These are phyloP conservation scores for Galerina sulciceps DNA, from an alignment of 768 basidiomycete species.

Conservation along the genomic window DNA sequence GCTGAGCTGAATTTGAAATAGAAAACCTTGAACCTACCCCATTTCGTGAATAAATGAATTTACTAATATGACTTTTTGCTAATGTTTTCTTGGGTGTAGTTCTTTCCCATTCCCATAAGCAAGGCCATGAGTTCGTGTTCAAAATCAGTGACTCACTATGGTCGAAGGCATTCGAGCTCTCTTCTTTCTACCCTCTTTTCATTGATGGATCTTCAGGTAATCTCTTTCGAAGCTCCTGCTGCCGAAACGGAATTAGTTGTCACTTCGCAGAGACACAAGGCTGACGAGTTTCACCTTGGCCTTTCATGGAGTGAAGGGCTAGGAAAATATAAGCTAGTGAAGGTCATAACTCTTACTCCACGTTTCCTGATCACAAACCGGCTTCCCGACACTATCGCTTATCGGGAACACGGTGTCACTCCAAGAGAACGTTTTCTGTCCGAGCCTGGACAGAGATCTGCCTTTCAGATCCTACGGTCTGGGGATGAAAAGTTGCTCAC, in stretches of 20 bases:
- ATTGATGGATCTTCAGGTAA: conserved; percentile 46
- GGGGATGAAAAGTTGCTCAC: conserved; percentile 79
- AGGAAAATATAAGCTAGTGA: conserved; percentile 97
- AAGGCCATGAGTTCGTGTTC: conserved; percentile 84
- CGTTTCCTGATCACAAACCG: conserved; percentile 91
- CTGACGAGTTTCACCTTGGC: conserved; percentile 79
- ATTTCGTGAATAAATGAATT: conserved; percentile 66
- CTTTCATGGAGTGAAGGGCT: conserved; percentile 91
- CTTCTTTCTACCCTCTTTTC: not conserved
- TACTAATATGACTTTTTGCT: not conserved
- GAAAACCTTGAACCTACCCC: conserved; percentile 58
- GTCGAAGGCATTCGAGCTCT: conserved; percentile 68
- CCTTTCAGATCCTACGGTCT: conserved; percentile 68
- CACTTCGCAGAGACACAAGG: conserved; percentile 60
- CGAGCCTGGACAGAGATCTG: conserved; percentile 66
- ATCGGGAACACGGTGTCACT: conserved; percentile 83
- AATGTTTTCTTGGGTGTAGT: conserved; percentile 49
- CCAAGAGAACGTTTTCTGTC: conserved; percentile 66
- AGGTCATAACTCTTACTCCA: conserved; percentile 90
- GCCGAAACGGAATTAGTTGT: conserved; percentile 87
- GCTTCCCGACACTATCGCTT: conserved; percentile 66
- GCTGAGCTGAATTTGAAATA: not conserved
- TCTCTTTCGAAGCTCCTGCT: conserved; percentile 89
- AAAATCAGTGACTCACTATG: conserved; percentile 82
- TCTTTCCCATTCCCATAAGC: conserved; percentile 81